These are phyloP conservation scores for Centaurea solstitialis DNA, from an alignment of 129 eudicot species.

Conservation along the genomic window DNA sequence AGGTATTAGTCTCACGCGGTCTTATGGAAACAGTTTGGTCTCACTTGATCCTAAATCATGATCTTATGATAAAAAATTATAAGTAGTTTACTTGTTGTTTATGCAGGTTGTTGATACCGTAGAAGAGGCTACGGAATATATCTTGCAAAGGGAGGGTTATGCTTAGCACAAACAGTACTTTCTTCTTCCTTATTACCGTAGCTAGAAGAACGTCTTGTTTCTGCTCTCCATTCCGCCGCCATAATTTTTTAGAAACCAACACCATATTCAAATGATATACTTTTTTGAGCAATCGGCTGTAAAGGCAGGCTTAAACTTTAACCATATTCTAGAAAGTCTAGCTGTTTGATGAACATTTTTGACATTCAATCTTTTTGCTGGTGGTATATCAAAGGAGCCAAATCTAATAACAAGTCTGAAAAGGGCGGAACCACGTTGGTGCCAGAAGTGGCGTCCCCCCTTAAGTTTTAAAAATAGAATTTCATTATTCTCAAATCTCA, in stretches of 20 bases:
- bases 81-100: not conserved
- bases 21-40: no score
- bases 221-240: not conserved
- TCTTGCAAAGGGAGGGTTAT: conserved; percentile 36
- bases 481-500: no score
- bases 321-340: no score
- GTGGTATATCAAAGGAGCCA: not conserved
- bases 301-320: not conserved
- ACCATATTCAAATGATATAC: not conserved
- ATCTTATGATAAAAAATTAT: no score
- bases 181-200: not conserved
- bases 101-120: conserved; percentile 81
- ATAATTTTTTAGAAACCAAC: conserved; percentile 6
- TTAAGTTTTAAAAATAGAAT: no score
- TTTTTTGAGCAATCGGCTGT: not conserved
- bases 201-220: not conserved
- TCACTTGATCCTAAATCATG: no score
- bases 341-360: no score
- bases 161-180: conserved; percentile 10
- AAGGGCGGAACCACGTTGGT: no score
- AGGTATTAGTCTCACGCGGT: no score
- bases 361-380: not conserved
- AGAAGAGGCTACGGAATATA: conserved; percentile 81
- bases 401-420: not conserved
- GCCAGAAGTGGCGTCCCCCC: no score